These are phyloP conservation scores for Grosmannia penicillata DNA, from an alignment of 2,329 filamentous ascomycete genomes.

Conservation along the genomic window DNA sequence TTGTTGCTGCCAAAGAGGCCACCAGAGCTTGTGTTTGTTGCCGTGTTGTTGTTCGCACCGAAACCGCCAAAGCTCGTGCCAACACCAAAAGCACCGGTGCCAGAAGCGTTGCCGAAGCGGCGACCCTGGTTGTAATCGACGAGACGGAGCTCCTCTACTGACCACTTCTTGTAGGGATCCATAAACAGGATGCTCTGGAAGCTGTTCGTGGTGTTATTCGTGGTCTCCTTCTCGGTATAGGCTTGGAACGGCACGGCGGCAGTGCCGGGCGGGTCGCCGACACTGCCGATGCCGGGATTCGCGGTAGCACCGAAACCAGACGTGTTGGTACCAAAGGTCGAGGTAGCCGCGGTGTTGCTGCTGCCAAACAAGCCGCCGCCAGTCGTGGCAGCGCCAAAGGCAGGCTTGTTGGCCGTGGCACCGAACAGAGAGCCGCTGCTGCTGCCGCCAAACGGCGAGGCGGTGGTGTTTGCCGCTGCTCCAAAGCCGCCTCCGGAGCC, in stretches of 20 bases:
- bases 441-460: slow-evolving; percentile 25
- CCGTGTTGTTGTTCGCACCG: slow-evolving; percentile 19
- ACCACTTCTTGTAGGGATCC: slow-evolving; percentile 75
- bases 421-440: slow-evolving; percentile 34
- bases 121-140: slow-evolving; percentile 83
- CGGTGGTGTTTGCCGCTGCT: slow-evolving; percentile 16
- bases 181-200: slow-evolving; percentile 73
- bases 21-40: slow-evolving; percentile 21
- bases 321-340: slow-evolving; percentile 23
- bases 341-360: slow-evolving; percentile 17
- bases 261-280: slow-evolving; percentile 53
- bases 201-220: slow-evolving; percentile 35
- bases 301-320: slow-evolving; percentile 16
- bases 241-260: slow-evolving; percentile 54
- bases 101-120: slow-evolving; percentile 67
- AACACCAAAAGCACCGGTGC: slow-evolving; percentile 72
- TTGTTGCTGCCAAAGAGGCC: slow-evolving; percentile 23
- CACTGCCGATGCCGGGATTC: slow-evolving; percentile 35
- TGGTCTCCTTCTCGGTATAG: slow-evolving; percentile 58
- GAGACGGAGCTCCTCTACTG: slow-evolving; percentile 68
- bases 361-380: slow-evolving; percentile 31
- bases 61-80: slow-evolving; percentile 36
- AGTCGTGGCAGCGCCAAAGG: slow-evolving; percentile 17
- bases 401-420: slow-evolving; percentile 31
- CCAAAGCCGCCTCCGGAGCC: slow-evolving; percentile 27